Percentiles rank a stretch among this genome's conserved stretches.
Conservation (phyloP, 2,329 filamentous ascomycete genomes). For the Xylogone sp. region DNA sequence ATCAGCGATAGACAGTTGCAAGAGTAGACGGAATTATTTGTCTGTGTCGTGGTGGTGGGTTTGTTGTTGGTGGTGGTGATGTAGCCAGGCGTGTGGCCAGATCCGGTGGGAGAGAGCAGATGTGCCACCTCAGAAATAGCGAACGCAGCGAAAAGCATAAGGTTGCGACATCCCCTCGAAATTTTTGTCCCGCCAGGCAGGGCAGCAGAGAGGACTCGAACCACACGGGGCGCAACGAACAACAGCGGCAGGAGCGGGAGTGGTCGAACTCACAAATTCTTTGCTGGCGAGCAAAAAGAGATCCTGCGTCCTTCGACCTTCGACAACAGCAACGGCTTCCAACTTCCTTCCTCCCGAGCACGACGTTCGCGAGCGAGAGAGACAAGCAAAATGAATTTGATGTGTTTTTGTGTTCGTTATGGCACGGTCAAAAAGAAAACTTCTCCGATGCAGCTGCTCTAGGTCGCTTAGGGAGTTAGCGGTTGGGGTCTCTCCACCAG, state of each 20-base stretch:
- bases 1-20: too few relatives aligned
- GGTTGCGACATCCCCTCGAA: too few relatives aligned
- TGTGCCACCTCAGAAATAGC: slow-evolving; percentile 13
- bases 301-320: slow-evolving; percentile 20
- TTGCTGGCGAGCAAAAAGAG: slow-evolving; percentile 6
- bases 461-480: not conserved
- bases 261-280: slow-evolving; percentile 10
- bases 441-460: not conserved
- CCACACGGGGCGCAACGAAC: not conserved
- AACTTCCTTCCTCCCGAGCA: slow-evolving; percentile 27
- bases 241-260: not conserved
- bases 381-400: slow-evolving; percentile 17
- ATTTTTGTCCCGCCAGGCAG: too few relatives aligned
- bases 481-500: not conserved
- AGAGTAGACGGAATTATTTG: too few relatives aligned
- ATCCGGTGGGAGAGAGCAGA: too few relatives aligned
- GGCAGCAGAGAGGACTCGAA: not conserved
- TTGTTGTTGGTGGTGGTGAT: too few relatives aligned
- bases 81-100: too few relatives aligned
- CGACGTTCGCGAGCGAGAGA: slow-evolving; percentile 18
- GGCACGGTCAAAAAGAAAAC: not conserved
- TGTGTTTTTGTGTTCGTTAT: slow-evolving; percentile 5
- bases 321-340: slow-evolving; percentile 22
- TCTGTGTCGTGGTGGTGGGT: too few relatives aligned
- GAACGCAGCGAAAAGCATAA: not conserved